These are phyloP conservation scores for Hemisphaericaspora xylanilytica DNA, from an alignment of 1,139 yeast species.

Conservation along the genomic window DNA sequence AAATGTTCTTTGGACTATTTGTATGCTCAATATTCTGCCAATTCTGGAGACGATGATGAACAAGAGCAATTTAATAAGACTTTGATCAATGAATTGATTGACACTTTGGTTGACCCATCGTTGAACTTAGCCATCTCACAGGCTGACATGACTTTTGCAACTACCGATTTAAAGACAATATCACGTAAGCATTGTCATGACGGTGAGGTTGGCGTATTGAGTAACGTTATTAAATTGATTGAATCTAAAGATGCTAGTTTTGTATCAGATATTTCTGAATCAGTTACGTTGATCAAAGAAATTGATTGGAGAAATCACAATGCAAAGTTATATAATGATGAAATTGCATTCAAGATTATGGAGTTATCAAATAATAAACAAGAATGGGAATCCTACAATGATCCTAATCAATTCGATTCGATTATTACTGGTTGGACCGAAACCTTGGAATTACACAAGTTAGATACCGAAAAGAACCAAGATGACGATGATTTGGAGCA, in stretches of 20 bases:
- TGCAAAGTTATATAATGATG: constrained; percentile 71
- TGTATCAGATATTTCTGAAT: constrained; percentile 34
- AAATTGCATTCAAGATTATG: constrained; percentile 61
- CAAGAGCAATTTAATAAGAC: constrained; percentile 34
- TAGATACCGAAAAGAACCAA: constrained; percentile 42
- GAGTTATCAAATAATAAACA: constrained; percentile 34
- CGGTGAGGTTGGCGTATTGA: constrained; percentile 33
- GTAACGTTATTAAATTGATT: constrained; percentile 38
- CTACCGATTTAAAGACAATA: constrained; percentile 45
- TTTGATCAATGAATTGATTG: constrained; percentile 55
- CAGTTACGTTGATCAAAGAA: constrained; percentile 28
- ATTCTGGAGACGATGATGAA: constrained; percentile 14
- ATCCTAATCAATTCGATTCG: constrained; percentile 30
- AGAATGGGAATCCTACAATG: constrained; percentile 21
- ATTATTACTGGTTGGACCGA: constrained; percentile 38
- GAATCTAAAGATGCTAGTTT: constrained; percentile 38
- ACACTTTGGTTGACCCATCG: constrained; percentile 66
- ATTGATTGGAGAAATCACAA: constrained; percentile 72
- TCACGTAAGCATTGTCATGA: constrained; percentile 45
- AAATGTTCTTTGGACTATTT: constrained; percentile 59
- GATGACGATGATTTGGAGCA: constrained; percentile 51
- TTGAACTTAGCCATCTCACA: constrained; percentile 58
- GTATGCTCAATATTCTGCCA: constrained; percentile 16
- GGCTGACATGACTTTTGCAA: constrained; percentile 22
- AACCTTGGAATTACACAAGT: constrained; percentile 46